Conservation (phyloP, 2,329 filamentous ascomycete genomes). For the Amesomyces nigricolor region DNA sequence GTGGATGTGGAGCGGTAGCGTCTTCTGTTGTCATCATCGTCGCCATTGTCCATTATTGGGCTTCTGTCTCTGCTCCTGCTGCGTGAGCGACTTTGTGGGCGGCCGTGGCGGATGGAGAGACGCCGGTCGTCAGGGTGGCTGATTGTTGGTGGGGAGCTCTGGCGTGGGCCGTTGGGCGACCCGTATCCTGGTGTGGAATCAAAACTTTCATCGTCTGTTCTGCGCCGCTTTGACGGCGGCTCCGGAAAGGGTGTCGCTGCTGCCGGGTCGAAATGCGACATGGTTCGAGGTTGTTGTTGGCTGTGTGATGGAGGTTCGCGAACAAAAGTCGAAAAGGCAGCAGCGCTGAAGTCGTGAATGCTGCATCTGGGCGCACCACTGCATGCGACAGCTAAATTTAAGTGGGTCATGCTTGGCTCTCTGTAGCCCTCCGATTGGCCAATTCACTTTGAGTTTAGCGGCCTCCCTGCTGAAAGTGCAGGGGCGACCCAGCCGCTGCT, state of each 20-base stretch:
- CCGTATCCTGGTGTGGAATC: slow-evolving; percentile 38
- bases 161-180: slow-evolving; percentile 34
- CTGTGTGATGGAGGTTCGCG: neutral
- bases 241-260: slow-evolving; percentile 24
- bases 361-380: neutral
- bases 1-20: slow-evolving; percentile 30
- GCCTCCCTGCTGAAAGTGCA: too few species aligned
- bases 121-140: slow-evolving; percentile 16
- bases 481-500: too few species aligned
- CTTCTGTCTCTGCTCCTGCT: slow-evolving; percentile 20
- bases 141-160: slow-evolving; percentile 7
- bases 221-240: slow-evolving; percentile 39
- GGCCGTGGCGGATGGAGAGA: slow-evolving; percentile 27
- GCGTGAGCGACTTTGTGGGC: slow-evolving; percentile 21
- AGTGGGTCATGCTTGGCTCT: neutral
- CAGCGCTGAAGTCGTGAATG: too few species aligned
- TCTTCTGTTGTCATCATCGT: slow-evolving; percentile 2
- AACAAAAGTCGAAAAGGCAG: too few species aligned
- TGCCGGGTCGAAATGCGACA: slow-evolving; percentile 29
- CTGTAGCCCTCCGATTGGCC: too few species aligned
- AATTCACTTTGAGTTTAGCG: too few species aligned
- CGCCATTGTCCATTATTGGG: neutral
- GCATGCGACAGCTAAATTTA: neutral
- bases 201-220: slow-evolving; percentile 37
- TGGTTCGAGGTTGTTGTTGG: slow-evolving; percentile 10